Base-by-base conservation (phyloP, 352 stramenopile genomes). In the Phytopythium ostracodes region DNA sequence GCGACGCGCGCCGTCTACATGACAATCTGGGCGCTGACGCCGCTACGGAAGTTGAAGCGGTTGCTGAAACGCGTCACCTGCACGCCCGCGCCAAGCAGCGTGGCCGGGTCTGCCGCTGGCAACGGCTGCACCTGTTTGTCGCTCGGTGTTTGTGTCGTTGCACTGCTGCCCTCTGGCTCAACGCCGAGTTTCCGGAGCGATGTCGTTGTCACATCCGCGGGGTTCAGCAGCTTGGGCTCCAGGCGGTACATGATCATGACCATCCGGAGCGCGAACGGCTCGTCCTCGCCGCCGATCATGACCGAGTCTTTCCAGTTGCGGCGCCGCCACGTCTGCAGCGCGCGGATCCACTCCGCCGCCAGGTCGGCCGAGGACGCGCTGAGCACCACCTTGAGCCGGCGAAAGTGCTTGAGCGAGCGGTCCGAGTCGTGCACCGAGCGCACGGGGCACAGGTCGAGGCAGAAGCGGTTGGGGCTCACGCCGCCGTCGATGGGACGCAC, bases 361-460 rank as follows among this genome's bases (percentile, higher is more conserved):
- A 86, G 69, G 22, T 79, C 72, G 4, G 67, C 66, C 3, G 77
- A 77, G 15, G 77, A 85, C 2, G 78, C 84, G 46, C 81, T 84
- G 15, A 93, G 66, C 24, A 89, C 62, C 33, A 93, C 72, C 0
- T 72, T 75, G 20, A 47, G 70, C 46, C 73, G 79, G 59, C 75
- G 77, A 60, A 87, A 89, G 42, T 87, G 64, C 56, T 83, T 72
- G 29, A 91, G 79, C 43, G 80, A 87, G 4, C 82, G 81, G 18
- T 93, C 81, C 15, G 78, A 84, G 65, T 91, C 81, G 65, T 93
- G 79, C 29, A 91, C 67, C 20, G 84, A 93, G 24, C 82, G 82
- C 59, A 91, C 82, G 59, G 84, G 84, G 24, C 73, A 81, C 25
- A 93, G 62, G 51, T 93, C 84, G 29, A 93, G 62, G 46, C 71